phyloP scores from a whole-genome alignment of 2,329 filamentous ascomycete species.

The Cladosporium halotolerans region DNA sequence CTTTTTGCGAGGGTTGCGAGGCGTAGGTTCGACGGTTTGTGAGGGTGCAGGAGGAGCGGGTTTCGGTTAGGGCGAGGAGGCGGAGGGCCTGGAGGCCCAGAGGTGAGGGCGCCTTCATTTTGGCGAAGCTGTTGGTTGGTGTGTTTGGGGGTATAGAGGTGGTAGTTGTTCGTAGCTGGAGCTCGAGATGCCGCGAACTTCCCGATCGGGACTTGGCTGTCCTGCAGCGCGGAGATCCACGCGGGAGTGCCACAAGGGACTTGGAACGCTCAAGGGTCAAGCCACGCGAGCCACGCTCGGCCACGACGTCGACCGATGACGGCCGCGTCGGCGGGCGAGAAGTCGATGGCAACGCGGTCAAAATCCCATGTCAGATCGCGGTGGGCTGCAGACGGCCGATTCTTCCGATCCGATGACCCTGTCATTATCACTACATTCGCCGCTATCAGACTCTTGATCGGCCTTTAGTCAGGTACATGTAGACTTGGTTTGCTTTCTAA shows the following conservation, averaged over 20 bases:
- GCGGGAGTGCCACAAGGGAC: constrained; percentile 1
- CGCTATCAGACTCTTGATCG: too few relatives aligned
- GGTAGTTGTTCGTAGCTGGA: neutral
- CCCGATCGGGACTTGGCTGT: neutral
- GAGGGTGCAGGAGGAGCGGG: constrained; percentile 5
- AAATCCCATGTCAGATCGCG: too few relatives aligned
- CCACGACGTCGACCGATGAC: too few relatives aligned
- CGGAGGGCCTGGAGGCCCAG: constrained; percentile 25
- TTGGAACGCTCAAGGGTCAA: neutral
- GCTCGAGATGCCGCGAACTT: neutral
- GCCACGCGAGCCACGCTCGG: too few relatives aligned
- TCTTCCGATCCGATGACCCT: too few relatives aligned
- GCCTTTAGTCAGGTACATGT: too few relatives aligned
- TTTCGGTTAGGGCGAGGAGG: constrained; percentile 18
- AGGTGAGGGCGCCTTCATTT: constrained; percentile 28
- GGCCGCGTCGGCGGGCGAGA: too few relatives aligned
- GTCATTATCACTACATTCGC: too few relatives aligned
- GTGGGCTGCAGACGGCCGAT: too few relatives aligned
- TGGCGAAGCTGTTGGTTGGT: neutral
- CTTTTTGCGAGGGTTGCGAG: constrained; percentile 12
- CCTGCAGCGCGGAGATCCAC: neutral
- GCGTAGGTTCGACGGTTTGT: constrained; percentile 19
- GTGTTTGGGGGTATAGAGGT: neutral
- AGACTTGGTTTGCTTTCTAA: too few relatives aligned
- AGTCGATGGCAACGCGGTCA: too few relatives aligned